Base-by-base conservation (phyloP, 2,329 filamentous ascomycete genomes). In the Chlorencoelia australis region DNA sequence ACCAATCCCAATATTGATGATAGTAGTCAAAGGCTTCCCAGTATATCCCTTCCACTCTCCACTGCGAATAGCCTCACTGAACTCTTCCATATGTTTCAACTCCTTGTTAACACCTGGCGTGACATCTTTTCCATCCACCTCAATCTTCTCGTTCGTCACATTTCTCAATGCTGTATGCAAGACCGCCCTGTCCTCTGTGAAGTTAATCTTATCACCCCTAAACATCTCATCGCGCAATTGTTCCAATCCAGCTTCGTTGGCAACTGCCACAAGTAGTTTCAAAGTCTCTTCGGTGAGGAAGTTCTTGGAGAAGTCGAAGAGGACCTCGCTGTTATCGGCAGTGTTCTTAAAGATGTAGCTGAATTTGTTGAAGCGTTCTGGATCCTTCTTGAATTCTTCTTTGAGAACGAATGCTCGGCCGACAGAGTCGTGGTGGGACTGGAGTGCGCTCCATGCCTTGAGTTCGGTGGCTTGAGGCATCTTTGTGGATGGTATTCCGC, bases 281-380 rank as follows among this genome's bases (percentile, higher is more conserved):
- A 96, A 69, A 4, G 89, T 96, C 66, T 96, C 88, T 51, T 94
- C 84, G 44, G 82, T 91, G 54, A 96, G 63, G 64, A 98, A 88
- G 75, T 98, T 98, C 78, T 98, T 98, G 69, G 82, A 91, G 68
- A 94, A 98, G 65, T 98, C 91, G 64, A 96, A 98, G 46, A 98
- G 75, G 55, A 93, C 91, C 48, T 95, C 86, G 51, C 77, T 79
- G 55, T 72, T 73, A 56, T 93, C 84, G 50, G 82, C 79, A 35
- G 73, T 62, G 63, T 85, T 88, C 19, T 73, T 68, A 64, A 96
- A 94, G 56, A 75, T 85, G 60, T 79, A 83, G 59, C 79, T 83
- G 69, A 94, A 88, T 66, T 91, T 94, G 56, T 80, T 65, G 69
- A 95, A 96, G 46, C 91, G 86, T 58, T 82, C 61, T 33, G 87